Percentiles rank a stretch among this genome's conserved stretches.
phyloP scores from a whole-genome alignment of 2,329 filamentous ascomycete species.

The Cercospora sojina region DNA sequence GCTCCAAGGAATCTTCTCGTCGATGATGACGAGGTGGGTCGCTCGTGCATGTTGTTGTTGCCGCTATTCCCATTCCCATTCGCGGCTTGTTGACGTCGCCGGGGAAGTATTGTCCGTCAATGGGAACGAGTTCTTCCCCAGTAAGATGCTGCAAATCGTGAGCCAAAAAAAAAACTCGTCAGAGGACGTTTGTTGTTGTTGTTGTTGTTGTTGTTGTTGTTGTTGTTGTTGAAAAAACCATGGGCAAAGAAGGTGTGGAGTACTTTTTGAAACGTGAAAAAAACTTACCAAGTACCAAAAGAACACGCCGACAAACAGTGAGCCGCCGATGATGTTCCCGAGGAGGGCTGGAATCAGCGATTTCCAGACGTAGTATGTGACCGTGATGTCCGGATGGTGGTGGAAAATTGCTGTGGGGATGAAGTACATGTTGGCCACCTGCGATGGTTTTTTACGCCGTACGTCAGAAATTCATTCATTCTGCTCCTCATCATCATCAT shows the following conservation, averaged over 20 bases:
- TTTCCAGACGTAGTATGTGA: constrained; percentile 59
- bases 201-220: too few relatives aligned
- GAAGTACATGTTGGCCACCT: constrained; percentile 26
- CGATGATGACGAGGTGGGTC: constrained; percentile 4
- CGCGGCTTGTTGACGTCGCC: constrained; percentile 18
- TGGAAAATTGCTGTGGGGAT: constrained; percentile 52
- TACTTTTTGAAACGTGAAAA: too few relatives aligned
- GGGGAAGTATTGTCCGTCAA: constrained; percentile 21
- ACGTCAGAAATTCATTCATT: too few relatives aligned
- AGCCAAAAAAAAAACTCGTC: too few relatives aligned
- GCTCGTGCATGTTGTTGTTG: constrained; percentile 6
- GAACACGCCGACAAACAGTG: constrained; percentile 52
- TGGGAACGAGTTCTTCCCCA: constrained; percentile 17
- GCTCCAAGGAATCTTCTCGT: constrained; percentile 11
- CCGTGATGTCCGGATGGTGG: constrained; percentile 46
- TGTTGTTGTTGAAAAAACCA: too few relatives aligned
- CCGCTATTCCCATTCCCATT: constrained; percentile 1
- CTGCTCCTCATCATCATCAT: background rate
- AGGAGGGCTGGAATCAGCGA: constrained; percentile 54
- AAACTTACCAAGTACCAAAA: constrained; percentile 50
- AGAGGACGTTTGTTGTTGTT: too few relatives aligned
- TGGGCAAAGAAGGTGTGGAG: too few relatives aligned
- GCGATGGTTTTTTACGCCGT: background rate
- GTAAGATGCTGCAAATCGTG: constrained; percentile 21
- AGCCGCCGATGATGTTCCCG: constrained; percentile 57